Evolutionary conservation across 2,329 filamentous ascomycete genomes (phyloP).

Genomic region (Penicillium sp.): DNA sequence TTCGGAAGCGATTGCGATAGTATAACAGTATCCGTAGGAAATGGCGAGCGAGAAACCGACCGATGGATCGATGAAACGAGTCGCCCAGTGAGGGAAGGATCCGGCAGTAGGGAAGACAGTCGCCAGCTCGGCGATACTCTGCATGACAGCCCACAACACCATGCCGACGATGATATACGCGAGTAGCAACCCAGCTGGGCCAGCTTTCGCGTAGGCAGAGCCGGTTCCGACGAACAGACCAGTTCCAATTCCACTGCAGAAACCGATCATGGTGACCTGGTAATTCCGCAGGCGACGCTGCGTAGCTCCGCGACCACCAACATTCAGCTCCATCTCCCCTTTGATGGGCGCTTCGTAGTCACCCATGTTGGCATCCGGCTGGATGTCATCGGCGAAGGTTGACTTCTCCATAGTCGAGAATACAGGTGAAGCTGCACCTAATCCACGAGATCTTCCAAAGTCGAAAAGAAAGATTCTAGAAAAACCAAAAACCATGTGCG

Average conservation of each 20-base stretch:
- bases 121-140: conserved; percentile 84
- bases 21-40: conserved; percentile 76
- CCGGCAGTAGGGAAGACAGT: conserved; percentile 88
- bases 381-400: conserved; percentile 13
- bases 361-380: conserved; percentile 11
- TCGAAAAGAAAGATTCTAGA: not conserved
- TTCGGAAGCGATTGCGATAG: conserved; percentile 75
- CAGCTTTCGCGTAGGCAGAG: conserved; percentile 65
- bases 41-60: conserved; percentile 83
- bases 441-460: not conserved
- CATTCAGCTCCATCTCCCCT: conserved; percentile 31
- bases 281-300: conserved; percentile 37
- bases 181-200: conserved; percentile 71
- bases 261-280: conserved; percentile 34
- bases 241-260: conserved; percentile 54
- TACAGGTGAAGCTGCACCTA: not conserved
- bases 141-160: conserved; percentile 87
- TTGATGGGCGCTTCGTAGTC: conserved; percentile 19
- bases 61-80: conserved; percentile 82
- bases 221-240: conserved; percentile 83
- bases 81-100: conserved; percentile 87
- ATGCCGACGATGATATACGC: conserved; percentile 60
- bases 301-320: conserved; percentile 32
- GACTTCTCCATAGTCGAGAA: conserved; percentile 14
- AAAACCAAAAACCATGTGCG: not conserved